These are phyloP conservation scores for Oryza meyeriana DNA, from an alignment of 176 grass and related monocot species.

Conservation along the genomic window DNA sequence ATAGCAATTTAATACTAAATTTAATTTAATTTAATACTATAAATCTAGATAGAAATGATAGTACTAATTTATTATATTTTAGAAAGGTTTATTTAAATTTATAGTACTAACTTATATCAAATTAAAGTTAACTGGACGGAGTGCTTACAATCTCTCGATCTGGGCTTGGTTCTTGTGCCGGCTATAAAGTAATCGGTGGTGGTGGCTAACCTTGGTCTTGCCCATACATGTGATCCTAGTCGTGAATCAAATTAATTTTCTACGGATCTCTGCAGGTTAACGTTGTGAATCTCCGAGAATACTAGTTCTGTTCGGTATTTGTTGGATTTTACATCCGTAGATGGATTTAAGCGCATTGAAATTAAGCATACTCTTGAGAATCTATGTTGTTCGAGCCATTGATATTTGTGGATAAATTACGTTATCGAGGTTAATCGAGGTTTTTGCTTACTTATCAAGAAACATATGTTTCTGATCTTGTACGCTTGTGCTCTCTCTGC, in stretches of 20 bases:
- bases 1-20: too few species aligned
- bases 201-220: background rate
- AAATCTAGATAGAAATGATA: too few species aligned
- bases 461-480: too few species aligned
- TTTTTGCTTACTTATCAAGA: too few species aligned
- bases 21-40: too few species aligned
- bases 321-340: background rate
- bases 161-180: background rate
- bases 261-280: background rate
- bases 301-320: background rate
- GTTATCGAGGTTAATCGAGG: too few species aligned
- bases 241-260: background rate
- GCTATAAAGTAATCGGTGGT: slow-evolving; percentile 1
- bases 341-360: background rate
- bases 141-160: slow-evolving; percentile 29
- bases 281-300: background rate
- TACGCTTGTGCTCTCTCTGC: too few species aligned
- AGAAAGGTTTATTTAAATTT: too few species aligned
- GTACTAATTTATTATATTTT: too few species aligned
- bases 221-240: slow-evolving; percentile 38
- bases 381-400: background rate
- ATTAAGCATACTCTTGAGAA: background rate
- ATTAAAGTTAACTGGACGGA: too few species aligned
- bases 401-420: background rate
- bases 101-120: too few species aligned